Evolutionary conservation across 208 protist genomes (phyloP), one percentile per base, ranked within the genome.

Genomic region (Trypanosoma theileri): DNA sequence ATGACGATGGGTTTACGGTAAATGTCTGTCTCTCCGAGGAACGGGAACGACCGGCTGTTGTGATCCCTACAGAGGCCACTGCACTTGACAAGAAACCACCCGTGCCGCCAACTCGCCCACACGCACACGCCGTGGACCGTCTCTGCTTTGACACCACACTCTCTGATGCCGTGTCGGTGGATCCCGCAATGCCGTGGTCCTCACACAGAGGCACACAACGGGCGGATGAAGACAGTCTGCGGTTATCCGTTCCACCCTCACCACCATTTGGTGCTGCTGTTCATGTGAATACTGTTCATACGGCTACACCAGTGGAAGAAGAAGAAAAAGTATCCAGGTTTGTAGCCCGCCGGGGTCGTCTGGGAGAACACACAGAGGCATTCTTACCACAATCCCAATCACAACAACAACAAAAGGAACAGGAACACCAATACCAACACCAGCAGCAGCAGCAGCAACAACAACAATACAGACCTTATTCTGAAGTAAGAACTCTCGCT

Each of bases 11-110:
- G 14, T 76, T 76, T 51, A 76, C 71, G 10, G 71, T 76, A 51
- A 76, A 76, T 42, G 58, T 76, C 21, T 69, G 71, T 42, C 65
- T 66, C 63, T 76, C 71, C 14, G 46, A 12, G 17, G 57, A 65
- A 2, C 9, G 12, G 4, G 63, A 31, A 10, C 56, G 40, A 10
- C 57, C 62, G 11, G 64, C 63, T 35, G 64, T 70, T 50, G 50
- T 76, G 42, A 57, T 70, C 13, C 71, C 62, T 10, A 48, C 55
- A 14, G 71, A 76, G 24, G 48, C 21, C 19, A 50, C 56, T 42
- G 21, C 19, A 19, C 42, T 62, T 59, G 44, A 59, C 17, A 21
- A 28, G 40, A 64, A 59, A 41, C 63, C 64, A 14, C 71, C 71
- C 12, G 56, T 70, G 0, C 19, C 71, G 42, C 63, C 58, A n/a